Evolutionary conservation across 306 rosid species (phyloP), one percentile per base, ranked within the genome.

Genomic region (Casuarina equisetifolia): DNA sequence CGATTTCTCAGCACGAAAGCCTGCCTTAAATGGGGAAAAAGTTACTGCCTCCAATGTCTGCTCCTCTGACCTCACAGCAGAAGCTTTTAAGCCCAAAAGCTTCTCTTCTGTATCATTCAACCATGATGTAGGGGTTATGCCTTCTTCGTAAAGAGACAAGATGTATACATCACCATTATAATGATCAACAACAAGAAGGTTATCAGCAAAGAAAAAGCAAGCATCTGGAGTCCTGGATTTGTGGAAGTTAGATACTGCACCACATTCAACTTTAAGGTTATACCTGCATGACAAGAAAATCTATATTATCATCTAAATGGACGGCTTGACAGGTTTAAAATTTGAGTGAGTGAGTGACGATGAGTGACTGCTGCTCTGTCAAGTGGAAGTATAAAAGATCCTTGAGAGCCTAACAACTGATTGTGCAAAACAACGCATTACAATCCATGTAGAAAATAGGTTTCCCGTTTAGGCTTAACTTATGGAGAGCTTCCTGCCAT

Each of bases 191-290:
- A 86, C 98, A 39, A 92, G 46, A 74, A 96, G 81, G 77, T 90
- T 92, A 81, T 96, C 99, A 46, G 96, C 94, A 83, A 96, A 96
- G 90, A 96, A 96, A 80, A 96, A 92, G 74, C 97, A 91, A 54
- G 99, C 99, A 83, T 96, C 99, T 55, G 98, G 99, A 78, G 94
- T 86, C 83, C 75, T 81, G 39, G 99, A 96, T 82, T 87, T 87
- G 88, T 96, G 94, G 61, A 57, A 81, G 82, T 92, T 92, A 46
- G 84, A 86, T 13, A 76, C 78, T 52, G 67, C 86, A 48, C 91
- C 95, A 74, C 99, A 92, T 87, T 96, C 98, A 81, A 84, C 89
- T 91, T 96, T 96, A 69, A 96, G 96, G 89, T 86, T 87, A 87
- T 90, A 96, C 80, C 99, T 96, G 91, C 82, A 88, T 80, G 69